phyloP scores from a whole-genome alignment of 192 early-diverging fungal genomes.

The Gonapodya sp. region DNA sequence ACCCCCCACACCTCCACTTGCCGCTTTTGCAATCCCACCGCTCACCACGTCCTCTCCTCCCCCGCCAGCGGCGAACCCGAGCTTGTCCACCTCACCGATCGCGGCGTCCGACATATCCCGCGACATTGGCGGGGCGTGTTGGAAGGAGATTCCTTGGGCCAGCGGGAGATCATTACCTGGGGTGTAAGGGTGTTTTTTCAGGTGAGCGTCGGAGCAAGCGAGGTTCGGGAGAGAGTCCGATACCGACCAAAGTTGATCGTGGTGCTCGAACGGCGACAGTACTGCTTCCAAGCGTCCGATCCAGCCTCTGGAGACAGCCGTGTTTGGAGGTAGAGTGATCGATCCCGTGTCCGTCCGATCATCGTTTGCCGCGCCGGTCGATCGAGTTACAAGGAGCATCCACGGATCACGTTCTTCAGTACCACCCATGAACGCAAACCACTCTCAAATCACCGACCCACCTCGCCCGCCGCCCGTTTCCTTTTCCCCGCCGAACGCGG shows the following conservation, averaged over 20 bases:
- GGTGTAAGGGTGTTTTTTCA: too few species aligned
- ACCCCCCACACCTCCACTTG: neutral
- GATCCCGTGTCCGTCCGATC: too few species aligned
- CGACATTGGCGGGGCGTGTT: neutral
- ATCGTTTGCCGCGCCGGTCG: too few species aligned
- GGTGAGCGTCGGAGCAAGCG: too few species aligned
- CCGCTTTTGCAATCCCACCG: neutral
- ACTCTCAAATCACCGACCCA: too few species aligned
- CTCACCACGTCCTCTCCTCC: neutral
- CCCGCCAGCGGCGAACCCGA: neutral
- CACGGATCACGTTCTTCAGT: too few species aligned
- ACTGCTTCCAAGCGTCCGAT: slow-evolving; percentile 89
- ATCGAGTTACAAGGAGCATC: too few species aligned
- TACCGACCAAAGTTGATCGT: slow-evolving; percentile 15
- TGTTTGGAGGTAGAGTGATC: too few species aligned
- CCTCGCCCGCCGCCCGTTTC: slow-evolving; percentile 89
- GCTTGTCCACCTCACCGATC: neutral
- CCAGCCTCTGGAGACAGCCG: slow-evolving; percentile 64
- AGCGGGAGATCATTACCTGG: slow-evolving; percentile 77
- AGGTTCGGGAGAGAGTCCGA: slow-evolving; percentile 1
- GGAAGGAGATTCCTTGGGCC: slow-evolving; percentile 92
- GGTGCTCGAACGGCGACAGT: slow-evolving; percentile 67
- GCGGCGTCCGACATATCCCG: neutral
- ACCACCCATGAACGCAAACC: too few species aligned
- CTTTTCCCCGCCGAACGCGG: slow-evolving; percentile 96